A percentile compares a stretch with the other conserved stretches of the same genome.
These are phyloP conservation scores for Sonneratia alba DNA, from an alignment of 345 rosid species.

Conservation along the genomic window DNA sequence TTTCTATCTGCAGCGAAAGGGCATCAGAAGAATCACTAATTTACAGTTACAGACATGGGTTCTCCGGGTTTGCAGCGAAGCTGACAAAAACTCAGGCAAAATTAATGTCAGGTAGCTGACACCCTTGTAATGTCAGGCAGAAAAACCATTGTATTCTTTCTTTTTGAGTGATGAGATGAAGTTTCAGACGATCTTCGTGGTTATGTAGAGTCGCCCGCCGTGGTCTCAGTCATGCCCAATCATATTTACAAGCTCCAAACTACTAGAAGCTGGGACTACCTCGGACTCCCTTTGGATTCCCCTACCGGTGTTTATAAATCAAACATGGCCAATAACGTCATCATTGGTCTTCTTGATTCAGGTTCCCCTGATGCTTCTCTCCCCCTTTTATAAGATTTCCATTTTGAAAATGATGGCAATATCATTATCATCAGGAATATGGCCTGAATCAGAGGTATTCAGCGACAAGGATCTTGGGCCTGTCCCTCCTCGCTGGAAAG, in stretches of 20 bases:
- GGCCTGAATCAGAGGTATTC: conserved; percentile 31
- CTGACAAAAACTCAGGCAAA: conserved; percentile 47
- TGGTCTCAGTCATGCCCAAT: conserved; percentile 43
- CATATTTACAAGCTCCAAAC: conserved; percentile 41
- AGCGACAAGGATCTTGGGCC: conserved; percentile 15
- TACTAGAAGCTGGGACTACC: conserved; percentile 47
- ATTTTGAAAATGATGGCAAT: background rate
- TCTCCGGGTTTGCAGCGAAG: conserved; percentile 64
- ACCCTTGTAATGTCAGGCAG: background rate
- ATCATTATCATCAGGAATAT: conserved; percentile 16
- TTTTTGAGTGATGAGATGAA: background rate
- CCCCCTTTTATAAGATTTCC: background rate
- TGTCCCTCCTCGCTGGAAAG: conserved; percentile 32
- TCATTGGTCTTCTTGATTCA: conserved; percentile 31
- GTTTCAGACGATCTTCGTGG: background rate
- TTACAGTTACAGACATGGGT: conserved; percentile 59
- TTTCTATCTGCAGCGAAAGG: conserved; percentile 31
- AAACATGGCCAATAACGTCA: conserved; percentile 30
- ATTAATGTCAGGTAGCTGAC: background rate
- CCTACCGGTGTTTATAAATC: conserved; percentile 25
- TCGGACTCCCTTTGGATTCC: conserved; percentile 35
- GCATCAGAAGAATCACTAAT: conserved; percentile 41
- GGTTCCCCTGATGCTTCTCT: background rate
- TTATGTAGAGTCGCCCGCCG: conserved; percentile 39
- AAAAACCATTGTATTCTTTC: background rate